phyloP scores from a whole-genome alignment of 805 yeast species.

The Saturnispora hagleri region DNA sequence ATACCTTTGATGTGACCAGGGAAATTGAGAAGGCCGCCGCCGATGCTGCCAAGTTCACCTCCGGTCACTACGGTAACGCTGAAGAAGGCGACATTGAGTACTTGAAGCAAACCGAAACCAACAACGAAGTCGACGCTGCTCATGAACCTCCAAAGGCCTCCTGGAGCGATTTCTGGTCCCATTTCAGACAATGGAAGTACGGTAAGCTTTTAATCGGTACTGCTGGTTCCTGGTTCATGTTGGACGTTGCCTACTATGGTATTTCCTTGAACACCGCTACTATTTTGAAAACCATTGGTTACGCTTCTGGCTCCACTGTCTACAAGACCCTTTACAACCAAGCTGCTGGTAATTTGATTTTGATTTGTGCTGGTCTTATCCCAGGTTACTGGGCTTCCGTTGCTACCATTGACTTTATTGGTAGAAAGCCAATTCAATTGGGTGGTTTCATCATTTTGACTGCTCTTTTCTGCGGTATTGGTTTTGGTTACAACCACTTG shows the following conservation, averaged over 20 bases:
- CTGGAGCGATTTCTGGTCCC: slow-evolving; percentile 56
- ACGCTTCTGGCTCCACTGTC: slow-evolving; percentile 60
- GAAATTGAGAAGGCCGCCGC: slow-evolving; percentile 50
- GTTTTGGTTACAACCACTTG: slow-evolving; percentile 73
- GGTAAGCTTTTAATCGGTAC: slow-evolving; percentile 79
- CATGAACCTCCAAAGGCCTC: slow-evolving; percentile 73
- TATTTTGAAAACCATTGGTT: slow-evolving; percentile 78
- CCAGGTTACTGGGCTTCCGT: slow-evolving; percentile 90
- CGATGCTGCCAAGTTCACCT: slow-evolving; percentile 41
- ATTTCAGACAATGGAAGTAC: slow-evolving; percentile 82
- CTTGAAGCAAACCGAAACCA: slow-evolving; percentile 39
- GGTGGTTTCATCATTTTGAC: slow-evolving; percentile 70
- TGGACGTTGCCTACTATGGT: slow-evolving; percentile 89
- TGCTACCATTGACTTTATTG: slow-evolving; percentile 70
- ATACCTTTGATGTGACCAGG: slow-evolving; percentile 65
- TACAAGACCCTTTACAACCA: slow-evolving; percentile 63
- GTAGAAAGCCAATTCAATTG: slow-evolving; percentile 78
- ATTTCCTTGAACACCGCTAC: slow-evolving; percentile 73
- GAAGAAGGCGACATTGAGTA: slow-evolving; percentile 34
- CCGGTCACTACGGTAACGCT: slow-evolving; percentile 46
- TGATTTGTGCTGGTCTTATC: slow-evolving; percentile 89
- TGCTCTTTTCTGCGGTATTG: slow-evolving; percentile 64
- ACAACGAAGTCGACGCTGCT: slow-evolving; percentile 23
- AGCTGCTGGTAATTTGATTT: slow-evolving; percentile 87
- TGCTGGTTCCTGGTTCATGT: slow-evolving; percentile 84